These are phyloP conservation scores for Ogataea dorogensis DNA, from an alignment of 805 yeast genomes.

Conservation along the genomic window DNA sequence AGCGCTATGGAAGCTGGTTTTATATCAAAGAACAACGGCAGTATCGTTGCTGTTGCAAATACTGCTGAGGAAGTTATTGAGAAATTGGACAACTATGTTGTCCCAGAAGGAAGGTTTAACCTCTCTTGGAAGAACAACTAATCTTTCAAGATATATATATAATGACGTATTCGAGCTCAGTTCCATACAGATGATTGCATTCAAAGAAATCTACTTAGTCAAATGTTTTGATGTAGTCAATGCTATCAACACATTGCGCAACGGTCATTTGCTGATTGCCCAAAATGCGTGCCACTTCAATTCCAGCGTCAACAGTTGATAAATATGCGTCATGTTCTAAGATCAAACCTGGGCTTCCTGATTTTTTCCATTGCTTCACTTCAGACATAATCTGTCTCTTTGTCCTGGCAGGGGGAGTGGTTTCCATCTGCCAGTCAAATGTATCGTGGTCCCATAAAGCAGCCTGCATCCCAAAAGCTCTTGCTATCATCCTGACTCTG, in stretches of 20 bases:
- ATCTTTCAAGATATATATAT: neutral
- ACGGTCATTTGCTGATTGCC: constrained; percentile 69
- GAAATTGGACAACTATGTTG: constrained; percentile 56
- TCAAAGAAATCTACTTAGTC: constrained; percentile 5
- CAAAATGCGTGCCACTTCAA: constrained; percentile 53
- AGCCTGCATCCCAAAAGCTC: constrained; percentile 83
- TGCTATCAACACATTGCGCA: constrained; percentile 72
- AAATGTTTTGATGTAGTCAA: constrained; percentile 50
- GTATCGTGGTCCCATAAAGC: constrained; percentile 93
- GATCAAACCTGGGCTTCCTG: constrained; percentile 56
- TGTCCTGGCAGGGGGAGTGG: constrained; percentile 43
- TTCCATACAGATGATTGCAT: neutral
- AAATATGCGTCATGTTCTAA: constrained; percentile 81
- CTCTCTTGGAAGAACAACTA: constrained; percentile 57
- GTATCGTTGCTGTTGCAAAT: constrained; percentile 65
- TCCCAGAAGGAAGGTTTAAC: constrained; percentile 72
- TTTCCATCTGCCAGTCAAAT: constrained; percentile 80
- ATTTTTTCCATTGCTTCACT: constrained; percentile 49
- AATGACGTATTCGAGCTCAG: neutral
- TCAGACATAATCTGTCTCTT: constrained; percentile 55
- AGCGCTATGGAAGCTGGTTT: constrained; percentile 65
- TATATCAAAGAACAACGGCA: constrained; percentile 63
- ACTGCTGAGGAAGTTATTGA: constrained; percentile 67
- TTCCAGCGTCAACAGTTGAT: constrained; percentile 67
- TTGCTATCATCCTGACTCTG: constrained; percentile 72